Base-by-base conservation (phyloP, 371 early-diverging fungal species). In the Batrachochytrium dendrobatidis region DNA sequence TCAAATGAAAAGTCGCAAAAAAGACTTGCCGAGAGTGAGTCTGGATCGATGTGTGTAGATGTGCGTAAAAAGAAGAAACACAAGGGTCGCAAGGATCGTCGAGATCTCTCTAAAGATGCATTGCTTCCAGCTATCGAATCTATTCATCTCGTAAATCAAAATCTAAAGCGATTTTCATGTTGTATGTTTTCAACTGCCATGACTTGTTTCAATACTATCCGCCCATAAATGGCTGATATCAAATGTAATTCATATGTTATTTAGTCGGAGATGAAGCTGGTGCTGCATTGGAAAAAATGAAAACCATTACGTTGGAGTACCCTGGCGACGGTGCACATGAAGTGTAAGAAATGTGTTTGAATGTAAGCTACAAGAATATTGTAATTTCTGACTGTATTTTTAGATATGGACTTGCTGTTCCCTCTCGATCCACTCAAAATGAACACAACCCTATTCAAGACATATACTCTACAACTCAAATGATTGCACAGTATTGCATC, bases 401-500 rank as follows among this genome's bases (percentile, higher is more conserved):
- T 24, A 61, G 61, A 1, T 73, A 51, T 32, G 60, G 68, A 2
- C 30, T 73, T 0, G 58, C 64, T 15, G 44, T 53, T 0, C 55
- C 71, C 15, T 5, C 5, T 3, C 3, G 12, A 12, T 52, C 24
- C 3, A 59, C 51, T 17, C 34, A 60, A 1, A 84, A 84, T 60
- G 92, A 91, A 65, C 91, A 89, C 64, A 77, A 85, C 58, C 93
- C 94, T 0, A 77, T 90, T 24, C 77, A 76, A 7, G 93, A 94
- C 55, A 65, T 94, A 12, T 75, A 88, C 50, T 68, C 72, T 5
- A 88, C 92, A 0, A 82, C 81, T 26, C 75, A 75, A 26, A 69
- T 79, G 45, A 86, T 92, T 26, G 84, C 80, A 53, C 74, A 76
- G 26, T 71, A 80, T 44, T 86, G 83, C 56, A 67, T 92, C 1